Base-by-base conservation (phyloP, 2,329 filamentous ascomycete species). In the Neocatenulostroma microsporum region DNA sequence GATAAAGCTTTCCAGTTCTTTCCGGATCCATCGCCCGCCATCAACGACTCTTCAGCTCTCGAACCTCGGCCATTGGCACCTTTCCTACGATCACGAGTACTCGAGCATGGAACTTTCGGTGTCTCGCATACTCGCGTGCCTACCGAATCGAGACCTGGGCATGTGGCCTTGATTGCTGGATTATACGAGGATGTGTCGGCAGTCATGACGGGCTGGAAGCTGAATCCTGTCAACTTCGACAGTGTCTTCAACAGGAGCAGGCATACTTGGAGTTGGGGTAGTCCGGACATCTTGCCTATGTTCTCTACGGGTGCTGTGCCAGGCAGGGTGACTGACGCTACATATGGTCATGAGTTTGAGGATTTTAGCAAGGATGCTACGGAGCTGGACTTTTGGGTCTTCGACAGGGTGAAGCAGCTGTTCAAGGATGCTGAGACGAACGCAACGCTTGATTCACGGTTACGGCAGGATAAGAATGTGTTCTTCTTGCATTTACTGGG, bases 221-320 rank as follows among this genome's bases (percentile, higher is more conserved):
- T 95, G 50, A 98, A 98, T 57, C 91, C 91, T 0, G 91, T 98
- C 55, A 84, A 96, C 57, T 98, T 98, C 55, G 91, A 98, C 66
- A 96, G 89, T 55, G 87, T 98, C 9, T 98, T 98, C 74, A 98
- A 98, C 60, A 78, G 85, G 45, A 96, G 89, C 57, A 73, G 82
- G 30, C 93, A 98, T 64, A 98, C 93, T 6, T 98, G 91, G 91
- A 94, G 88, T 61, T 98, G 91, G 91, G 91, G 91, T 2, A 95
- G 88, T 56, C 91, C 91, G 1, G 91, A 98, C 62, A 98, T 98
- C 53, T 65, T 98, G 48, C 84, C 84, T 37, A 98, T 98, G 91
- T 98, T 98, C 58, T 80, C 93, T 57, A 75, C 87, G 39, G 91
- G 91, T n/a, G 89, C 91, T 17, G 78, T 84, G 8, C 82, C 84